Conservation (phyloP, 108 stramenopile genomes). For the Mayamaea pseudoterrestris region DNA sequence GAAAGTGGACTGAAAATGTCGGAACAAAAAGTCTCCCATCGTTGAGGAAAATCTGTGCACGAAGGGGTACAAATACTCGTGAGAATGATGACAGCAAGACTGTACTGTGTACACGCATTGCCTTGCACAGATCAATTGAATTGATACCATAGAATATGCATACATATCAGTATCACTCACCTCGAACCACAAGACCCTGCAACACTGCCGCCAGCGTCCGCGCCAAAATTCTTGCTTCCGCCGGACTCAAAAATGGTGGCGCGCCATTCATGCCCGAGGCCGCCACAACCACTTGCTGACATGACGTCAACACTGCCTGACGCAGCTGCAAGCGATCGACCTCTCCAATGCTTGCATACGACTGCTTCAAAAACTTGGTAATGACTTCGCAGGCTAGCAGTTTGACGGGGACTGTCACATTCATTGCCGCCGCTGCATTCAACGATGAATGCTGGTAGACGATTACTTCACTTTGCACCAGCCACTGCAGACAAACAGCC, state of each 20-base stretch:
- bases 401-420: constrained; percentile 59
- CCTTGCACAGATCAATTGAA: no score
- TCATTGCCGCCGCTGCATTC: no score
- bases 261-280: no score
- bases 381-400: constrained; percentile 64
- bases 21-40: constrained; percentile 62
- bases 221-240: constrained; percentile 36
- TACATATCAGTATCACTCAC: no score
- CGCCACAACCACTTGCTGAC: constrained; percentile 8
- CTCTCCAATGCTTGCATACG: constrained; percentile 43
- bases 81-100: no score
- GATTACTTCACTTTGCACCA: constrained; percentile 18
- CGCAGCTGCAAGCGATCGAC: constrained; percentile 48
- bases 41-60: constrained; percentile 82
- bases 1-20: constrained; percentile 42
- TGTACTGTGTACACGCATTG: no score
- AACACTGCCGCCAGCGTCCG: constrained; percentile 64
- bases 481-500: constrained; percentile 33
- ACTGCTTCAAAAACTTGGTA: constrained; percentile 36
- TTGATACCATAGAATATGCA: no score
- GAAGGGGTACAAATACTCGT: no score
- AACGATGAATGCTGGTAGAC: constrained; percentile 13
- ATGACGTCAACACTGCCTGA: constrained; percentile 40
- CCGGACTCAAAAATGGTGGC: no score
- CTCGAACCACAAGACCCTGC: constrained; percentile 52